Evolutionary conservation across 139 green algal genomes (phyloP), one percentile per base, ranked within the genome.

Genomic region (Coelastrella sp.): DNA sequence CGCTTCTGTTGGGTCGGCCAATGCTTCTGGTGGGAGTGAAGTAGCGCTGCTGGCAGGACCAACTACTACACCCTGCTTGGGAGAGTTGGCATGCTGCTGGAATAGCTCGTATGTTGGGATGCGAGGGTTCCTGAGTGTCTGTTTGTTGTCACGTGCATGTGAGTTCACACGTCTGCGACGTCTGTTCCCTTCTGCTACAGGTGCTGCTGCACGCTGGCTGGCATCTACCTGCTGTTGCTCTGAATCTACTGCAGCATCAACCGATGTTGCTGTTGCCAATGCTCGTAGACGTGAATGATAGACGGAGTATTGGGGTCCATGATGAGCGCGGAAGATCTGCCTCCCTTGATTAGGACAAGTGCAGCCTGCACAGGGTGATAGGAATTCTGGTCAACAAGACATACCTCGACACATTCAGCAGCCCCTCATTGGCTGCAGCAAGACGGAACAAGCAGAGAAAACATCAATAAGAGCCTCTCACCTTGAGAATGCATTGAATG

Each of bases 171-270:
- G 71, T 50, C 71, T 79, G 27, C 71, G 71, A 9, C 71, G 71
- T 23, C 71, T 59, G 38, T 5, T 3, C 25, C 32, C 2, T 41
- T 32, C 35, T 74, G 66, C 68, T 15, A 38, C 38, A 76, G 30
- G 35, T 4, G 37, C 40, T 53, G 68, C 21, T 79, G 25, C 41
- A 62, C 34, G 23, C 35, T 5, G 11, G 50, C 5, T 37, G 27
- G 67, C 37, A 35, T 35, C 11, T 41, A 9, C 15, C 41, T 79
- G 38, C 25, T 79, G 43, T 37, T 60, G 40, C 19, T 45, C 40
- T 79, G 48, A 9, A 17, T 48, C 43, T 66, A 50, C 72, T 66
- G n/a, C n/a, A n/a, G n/a, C n/a, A n/a, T n/a, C n/a, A n/a, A n/a
- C n/a, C n/a, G n/a, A n/a, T n/a, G n/a, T 7, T 30, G 48, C 45